Evolutionary conservation across 1,284 basidiomycete species (phyloP), one percentile per base, ranked within the genome.

Genomic region (Fistulinella staudtii): DNA sequence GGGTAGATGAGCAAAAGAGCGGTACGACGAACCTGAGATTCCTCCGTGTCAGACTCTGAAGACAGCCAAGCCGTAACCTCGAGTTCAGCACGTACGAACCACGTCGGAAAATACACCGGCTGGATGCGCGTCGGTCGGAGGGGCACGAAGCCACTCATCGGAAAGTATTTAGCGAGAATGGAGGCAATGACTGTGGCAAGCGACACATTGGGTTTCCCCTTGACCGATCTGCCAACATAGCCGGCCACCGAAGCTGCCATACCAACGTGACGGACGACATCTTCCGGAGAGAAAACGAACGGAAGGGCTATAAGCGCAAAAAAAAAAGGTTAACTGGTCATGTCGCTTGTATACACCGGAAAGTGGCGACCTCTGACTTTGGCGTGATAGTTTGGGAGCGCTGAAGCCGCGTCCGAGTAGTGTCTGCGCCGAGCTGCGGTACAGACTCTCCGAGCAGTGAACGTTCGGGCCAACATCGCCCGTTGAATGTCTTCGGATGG

Each of bases 101-200:
- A 85, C 7, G 69, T 71, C 1, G 82, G 82, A 41, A 79, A 73
- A 54, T 82, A 85, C 4, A 80, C 60, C 8, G 80, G 71, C 41
- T 65, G 60, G 20, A 68, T 51, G 31, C 57, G 61, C 10, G 52
- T 55, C 23, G 68, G 68, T 38, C 48, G 58, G 4, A 64, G 45
- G 10, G 62, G 51, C 28, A 53, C 47, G 43, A 57, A 53, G 11
- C 60, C 54, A 9, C 55, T 51, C 34, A 31, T 39, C 2, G 63
- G 63, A 23, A 71, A 43, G 17, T 56, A 60, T 36, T 58, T 61
- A 45, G 53, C 61, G 44, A 56, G 56, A 31, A 60, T 10, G 14
- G 65, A 64, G 14, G 54, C 31, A 11, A 54, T 4, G n/a, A 53
- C 17, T 1, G 51, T 34, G 24, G 45, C 24, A 18, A 59, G 27